phyloP scores from a whole-genome alignment of 2,329 filamentous ascomycete genomes.

The Botryosphaeria agaves region DNA sequence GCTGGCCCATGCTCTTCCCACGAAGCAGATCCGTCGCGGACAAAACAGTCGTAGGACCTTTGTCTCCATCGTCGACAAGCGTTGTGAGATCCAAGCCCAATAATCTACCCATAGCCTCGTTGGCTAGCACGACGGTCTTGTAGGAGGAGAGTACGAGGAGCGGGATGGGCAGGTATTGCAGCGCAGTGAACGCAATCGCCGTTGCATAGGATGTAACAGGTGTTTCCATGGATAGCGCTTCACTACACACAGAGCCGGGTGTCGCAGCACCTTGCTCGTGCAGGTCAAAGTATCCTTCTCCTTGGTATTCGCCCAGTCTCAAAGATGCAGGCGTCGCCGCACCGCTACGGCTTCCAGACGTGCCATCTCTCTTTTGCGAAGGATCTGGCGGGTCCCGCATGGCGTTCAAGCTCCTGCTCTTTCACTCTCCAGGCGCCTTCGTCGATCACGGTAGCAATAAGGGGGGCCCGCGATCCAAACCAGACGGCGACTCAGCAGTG shows the following conservation, averaged over 20 bases:
- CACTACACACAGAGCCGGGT: not conserved
- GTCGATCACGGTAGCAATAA: no score
- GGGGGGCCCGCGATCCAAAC: no score
- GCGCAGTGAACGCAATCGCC: slow-evolving; percentile 40
- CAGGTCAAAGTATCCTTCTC: slow-evolving; percentile 2
- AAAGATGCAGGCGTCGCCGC: no score
- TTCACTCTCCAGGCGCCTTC: no score
- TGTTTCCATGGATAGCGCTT: slow-evolving; percentile 1
- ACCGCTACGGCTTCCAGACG: no score
- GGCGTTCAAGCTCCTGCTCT: no score
- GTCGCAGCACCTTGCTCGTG: not conserved
- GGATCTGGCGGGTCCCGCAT: no score
- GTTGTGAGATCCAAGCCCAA: slow-evolving; percentile 37
- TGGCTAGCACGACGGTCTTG: slow-evolving; percentile 57
- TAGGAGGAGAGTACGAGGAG: slow-evolving; percentile 48
- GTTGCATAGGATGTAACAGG: slow-evolving; percentile 1
- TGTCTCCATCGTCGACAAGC: slow-evolving; percentile 18
- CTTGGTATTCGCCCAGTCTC: no score
- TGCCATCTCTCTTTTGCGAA: no score
- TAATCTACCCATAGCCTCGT: slow-evolving; percentile 57
- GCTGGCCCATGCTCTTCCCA: slow-evolving; percentile 48
- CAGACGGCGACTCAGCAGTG: no score
- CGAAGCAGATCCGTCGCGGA: slow-evolving; percentile 41
- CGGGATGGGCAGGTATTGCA: slow-evolving; percentile 61
- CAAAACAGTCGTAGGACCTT: slow-evolving; percentile 9